Base-by-base conservation (phyloP, 1,139 yeast species). In the Hansenula lynferdii region DNA sequence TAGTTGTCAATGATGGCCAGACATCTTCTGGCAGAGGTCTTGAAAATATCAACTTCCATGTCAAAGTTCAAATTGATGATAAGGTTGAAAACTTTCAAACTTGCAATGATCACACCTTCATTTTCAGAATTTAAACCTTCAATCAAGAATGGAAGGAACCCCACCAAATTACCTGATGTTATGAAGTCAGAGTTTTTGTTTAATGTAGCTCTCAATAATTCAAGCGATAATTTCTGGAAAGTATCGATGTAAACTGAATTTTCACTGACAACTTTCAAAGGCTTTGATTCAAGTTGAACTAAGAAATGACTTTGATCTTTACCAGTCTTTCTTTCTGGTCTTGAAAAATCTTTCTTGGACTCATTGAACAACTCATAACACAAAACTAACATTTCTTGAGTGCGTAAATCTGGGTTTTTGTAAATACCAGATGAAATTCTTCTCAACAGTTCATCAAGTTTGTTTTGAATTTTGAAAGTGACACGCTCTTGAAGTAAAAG, bases 371-470 rank as follows among this genome's bases (percentile, higher is more conserved):
- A 66, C 56, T 90, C 92, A 57, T 76, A 84, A 58, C 95, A 83
- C 49, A 92, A 67, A 14, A 77, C 67, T 37, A 92, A 66, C 35
- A 85, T 78, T 16, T 77, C 80, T 15, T 72, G 69, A 3, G 81
- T 67, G 0, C 70, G 58, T 1, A 87, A 69, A 30, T 72, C 75
- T 2, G 54, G 53, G 56, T 92, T 92, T 48, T 74, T 80, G 50
- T 80, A 77, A 41, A 92, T 64, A 25, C 98, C 99, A 23, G 77
- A 63, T 0, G 95, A 73, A 52, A 82, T 77, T 47, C 95, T 73
- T 57, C 86, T 74, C 48, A 90, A 60, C 28, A 92, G 64, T 51
- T 89, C 96, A 49, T 85, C 92, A 31, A 90, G 65, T 54, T 85
- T 87, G 42, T 77, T 77, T 57, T 85, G 92, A 17, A 79, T 75